These are phyloP conservation scores for Chrysoporthe austroafricana DNA, from an alignment of 2,329 filamentous ascomycete species.

Conservation along the genomic window DNA sequence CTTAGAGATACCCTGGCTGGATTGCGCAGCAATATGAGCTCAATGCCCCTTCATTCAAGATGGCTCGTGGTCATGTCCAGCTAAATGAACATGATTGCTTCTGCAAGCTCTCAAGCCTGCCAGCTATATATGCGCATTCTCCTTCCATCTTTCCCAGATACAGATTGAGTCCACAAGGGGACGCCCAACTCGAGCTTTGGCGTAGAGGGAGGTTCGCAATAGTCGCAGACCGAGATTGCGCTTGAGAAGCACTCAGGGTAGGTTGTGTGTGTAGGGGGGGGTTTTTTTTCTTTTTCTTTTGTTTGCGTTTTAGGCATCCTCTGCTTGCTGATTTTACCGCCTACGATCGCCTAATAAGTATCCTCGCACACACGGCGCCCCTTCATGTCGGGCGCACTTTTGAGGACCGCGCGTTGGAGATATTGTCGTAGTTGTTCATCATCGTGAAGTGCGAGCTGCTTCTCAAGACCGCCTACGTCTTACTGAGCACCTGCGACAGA, in stretches of 20 bases:
- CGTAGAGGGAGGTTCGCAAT: too few relatives aligned
- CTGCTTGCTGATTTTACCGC: not conserved
- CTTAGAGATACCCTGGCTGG: too few relatives aligned
- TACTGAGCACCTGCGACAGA: not conserved
- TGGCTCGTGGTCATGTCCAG: too few relatives aligned
- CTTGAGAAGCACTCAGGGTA: not conserved
- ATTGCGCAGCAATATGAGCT: too few relatives aligned
- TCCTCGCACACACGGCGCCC: too few relatives aligned
- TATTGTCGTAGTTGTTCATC: not conserved
- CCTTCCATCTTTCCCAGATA: not conserved
- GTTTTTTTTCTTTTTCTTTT: not conserved
- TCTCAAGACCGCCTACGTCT: too few relatives aligned
- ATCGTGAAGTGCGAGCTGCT: not conserved
- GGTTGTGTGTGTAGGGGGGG: not conserved
- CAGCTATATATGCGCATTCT: not conserved
- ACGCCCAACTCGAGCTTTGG: too few relatives aligned
- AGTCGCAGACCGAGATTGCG: too few relatives aligned
- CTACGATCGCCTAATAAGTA: too few relatives aligned
- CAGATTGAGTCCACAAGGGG: not conserved
- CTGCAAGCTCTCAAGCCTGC: too few relatives aligned
- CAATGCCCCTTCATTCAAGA: not conserved
- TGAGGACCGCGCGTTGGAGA: too few relatives aligned
- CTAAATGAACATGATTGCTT: not conserved
- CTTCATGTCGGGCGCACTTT: too few relatives aligned
- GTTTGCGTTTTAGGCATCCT: not conserved